Evolutionary conservation across 805 yeast genomes (phyloP).

Genomic region (Nakazawaea populi): DNA sequence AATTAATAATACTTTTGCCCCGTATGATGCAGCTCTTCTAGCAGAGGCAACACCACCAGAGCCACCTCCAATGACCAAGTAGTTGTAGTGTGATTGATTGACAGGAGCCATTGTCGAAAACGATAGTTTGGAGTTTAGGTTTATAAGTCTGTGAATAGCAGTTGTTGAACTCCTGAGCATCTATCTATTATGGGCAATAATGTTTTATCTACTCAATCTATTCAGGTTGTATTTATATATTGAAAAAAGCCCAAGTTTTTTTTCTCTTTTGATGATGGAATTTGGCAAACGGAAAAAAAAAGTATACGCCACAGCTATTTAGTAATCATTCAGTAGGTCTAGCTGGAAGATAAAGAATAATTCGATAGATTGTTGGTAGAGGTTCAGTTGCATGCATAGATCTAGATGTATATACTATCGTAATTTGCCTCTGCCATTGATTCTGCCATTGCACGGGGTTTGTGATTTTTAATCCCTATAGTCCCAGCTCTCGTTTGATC

Average conservation of each 20-base stretch:
- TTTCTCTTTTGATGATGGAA: background rate
- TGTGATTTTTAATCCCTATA: too few species aligned
- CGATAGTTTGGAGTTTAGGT: background rate
- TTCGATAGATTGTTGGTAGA: too few species aligned
- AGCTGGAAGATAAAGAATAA: too few species aligned
- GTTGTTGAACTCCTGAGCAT: background rate
- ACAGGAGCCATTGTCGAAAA: slow-evolving; percentile 47
- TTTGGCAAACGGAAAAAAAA: background rate
- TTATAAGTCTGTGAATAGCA: background rate
- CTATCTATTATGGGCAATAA: background rate
- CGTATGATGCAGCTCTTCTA: slow-evolving; percentile 91
- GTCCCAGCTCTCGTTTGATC: too few species aligned
- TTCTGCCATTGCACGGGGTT: too few species aligned
- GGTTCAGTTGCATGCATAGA: too few species aligned
- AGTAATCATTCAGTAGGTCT: too few species aligned
- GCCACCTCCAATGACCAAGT: slow-evolving; percentile 97
- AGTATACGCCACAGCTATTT: background rate
- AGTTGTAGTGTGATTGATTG: slow-evolving; percentile 61
- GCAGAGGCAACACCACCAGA: slow-evolving; percentile 99
- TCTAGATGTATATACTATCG: too few species aligned
- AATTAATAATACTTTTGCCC: slow-evolving; percentile 79
- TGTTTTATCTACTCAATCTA: too few species aligned
- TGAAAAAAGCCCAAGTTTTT: background rate
- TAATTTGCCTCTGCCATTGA: too few species aligned
- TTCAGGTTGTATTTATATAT: too few species aligned